Percentiles rank a stretch among this genome's conserved stretches.
Conservation (phyloP, 2,329 filamentous ascomycete species). For the Aplosporella prunicola region DNA sequence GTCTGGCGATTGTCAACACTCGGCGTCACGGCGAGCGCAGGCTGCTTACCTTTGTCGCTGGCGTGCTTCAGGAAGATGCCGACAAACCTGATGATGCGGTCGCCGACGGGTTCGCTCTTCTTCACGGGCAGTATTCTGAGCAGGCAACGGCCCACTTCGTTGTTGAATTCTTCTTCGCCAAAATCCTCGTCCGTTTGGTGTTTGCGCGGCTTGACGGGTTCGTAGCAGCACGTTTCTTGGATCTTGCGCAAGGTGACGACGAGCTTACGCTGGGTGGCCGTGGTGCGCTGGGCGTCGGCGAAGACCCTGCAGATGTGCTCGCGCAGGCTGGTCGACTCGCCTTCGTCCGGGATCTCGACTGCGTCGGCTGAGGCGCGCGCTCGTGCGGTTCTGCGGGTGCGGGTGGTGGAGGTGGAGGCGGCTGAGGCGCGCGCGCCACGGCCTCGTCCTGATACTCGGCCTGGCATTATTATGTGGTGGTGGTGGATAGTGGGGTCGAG, state of each 20-base stretch:
- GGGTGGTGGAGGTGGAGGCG: conserved; percentile 30
- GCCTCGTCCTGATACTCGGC: conserved; percentile 28
- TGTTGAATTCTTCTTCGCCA: conserved; percentile 78
- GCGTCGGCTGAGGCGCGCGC: conserved; percentile 32
- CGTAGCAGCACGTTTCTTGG: conserved; percentile 69
- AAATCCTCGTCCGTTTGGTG: conserved; percentile 54
- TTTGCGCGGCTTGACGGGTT: conserved; percentile 43
- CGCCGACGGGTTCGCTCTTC: conserved; percentile 82
- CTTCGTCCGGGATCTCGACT: conserved; percentile 57
- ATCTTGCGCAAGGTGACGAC: conserved; percentile 81
- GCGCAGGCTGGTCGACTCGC: conserved; percentile 60
- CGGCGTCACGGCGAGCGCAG: not conserved
- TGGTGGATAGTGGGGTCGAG: conserved; percentile 9
- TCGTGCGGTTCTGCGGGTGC: conserved; percentile 30
- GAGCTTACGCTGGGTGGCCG: conserved; percentile 81
- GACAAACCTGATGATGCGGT: conserved; percentile 75
- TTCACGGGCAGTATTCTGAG: conserved; percentile 76
- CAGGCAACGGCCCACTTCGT: conserved; percentile 74
- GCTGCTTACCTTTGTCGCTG: conserved; percentile 44
- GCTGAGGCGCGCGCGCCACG: conserved; percentile 31
- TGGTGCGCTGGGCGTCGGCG: conserved; percentile 67
- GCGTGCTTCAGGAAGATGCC: conserved; percentile 74
- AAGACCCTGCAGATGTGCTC: conserved; percentile 56
- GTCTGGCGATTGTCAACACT: conserved; percentile 15
- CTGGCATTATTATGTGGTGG: conserved; percentile 33